phyloP scores from a whole-genome alignment of 2,329 filamentous ascomycete species.

The Phialophora chinensis region DNA sequence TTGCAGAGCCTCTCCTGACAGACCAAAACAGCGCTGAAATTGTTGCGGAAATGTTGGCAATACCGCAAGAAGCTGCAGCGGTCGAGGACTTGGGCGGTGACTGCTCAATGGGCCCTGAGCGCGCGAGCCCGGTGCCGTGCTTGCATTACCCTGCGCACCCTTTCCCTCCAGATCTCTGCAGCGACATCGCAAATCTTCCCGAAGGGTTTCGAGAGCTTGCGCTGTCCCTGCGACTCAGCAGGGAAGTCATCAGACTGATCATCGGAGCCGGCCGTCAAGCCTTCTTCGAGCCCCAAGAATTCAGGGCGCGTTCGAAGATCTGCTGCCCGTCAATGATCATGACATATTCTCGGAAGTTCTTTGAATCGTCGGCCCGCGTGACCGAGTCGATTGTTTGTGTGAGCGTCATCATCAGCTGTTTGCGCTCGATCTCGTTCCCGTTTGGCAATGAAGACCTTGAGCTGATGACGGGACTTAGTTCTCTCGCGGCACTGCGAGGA shows the following conservation, averaged over 20 bases:
- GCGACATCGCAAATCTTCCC: constrained; percentile 13
- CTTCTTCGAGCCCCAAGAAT: background rate
- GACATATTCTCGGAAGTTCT: background rate
- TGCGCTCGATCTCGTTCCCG: constrained; percentile 4
- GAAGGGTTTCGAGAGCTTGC: constrained; percentile 19
- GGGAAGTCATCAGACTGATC: constrained; percentile 15
- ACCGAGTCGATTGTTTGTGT: constrained; percentile 16
- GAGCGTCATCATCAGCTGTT: constrained; percentile 10
- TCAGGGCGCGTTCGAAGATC: background rate
- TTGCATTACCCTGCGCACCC: constrained; percentile 19
- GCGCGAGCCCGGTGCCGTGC: background rate
- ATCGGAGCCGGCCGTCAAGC: constrained; percentile 8
- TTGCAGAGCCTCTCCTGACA: background rate
- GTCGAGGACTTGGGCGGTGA: background rate
- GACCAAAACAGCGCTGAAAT: background rate
- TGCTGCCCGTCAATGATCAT: constrained; percentile 13
- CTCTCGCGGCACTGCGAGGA: background rate
- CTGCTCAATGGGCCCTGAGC: background rate
- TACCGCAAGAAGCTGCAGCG: background rate
- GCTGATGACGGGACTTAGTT: background rate
- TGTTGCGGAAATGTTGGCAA: constrained; percentile 3
- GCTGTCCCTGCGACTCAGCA: constrained; percentile 5
- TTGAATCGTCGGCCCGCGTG: constrained; percentile 6
- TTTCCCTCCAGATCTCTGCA: constrained; percentile 15
- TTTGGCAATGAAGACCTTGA: constrained; percentile 1